Percentiles rank a stretch among this genome's conserved stretches.
phyloP scores from a whole-genome alignment of 306 rosid species.

The Comarum palustre region DNA sequence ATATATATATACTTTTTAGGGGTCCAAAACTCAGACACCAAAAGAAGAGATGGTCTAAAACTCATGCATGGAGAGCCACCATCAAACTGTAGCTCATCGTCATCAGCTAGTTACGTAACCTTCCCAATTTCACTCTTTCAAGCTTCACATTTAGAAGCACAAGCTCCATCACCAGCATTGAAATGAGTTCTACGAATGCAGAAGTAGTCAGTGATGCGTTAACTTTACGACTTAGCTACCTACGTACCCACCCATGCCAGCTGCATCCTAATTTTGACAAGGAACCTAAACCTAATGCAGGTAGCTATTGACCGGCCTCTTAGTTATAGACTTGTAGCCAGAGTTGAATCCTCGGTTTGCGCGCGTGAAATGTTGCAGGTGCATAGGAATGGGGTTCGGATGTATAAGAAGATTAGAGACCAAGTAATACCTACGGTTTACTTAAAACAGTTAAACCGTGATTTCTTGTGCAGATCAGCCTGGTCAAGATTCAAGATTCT shows the following conservation, averaged over 20 bases:
- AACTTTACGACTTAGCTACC: background rate
- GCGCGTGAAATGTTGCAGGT: slow-evolving; percentile 1
- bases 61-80: too few species aligned
- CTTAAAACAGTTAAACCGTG: background rate
- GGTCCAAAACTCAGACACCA: too few species aligned
- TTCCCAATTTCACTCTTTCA: too few species aligned
- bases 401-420: background rate
- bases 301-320: background rate
- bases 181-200: background rate
- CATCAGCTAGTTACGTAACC: too few species aligned
- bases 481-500: background rate
- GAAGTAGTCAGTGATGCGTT: background rate
- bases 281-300: background rate
- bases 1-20: too few species aligned
- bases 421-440: background rate
- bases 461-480: background rate
- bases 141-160: too few species aligned
- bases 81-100: too few species aligned
- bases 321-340: background rate
- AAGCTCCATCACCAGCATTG: background rate
- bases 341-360: background rate
- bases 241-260: background rate
- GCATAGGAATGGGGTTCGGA: background rate
- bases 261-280: background rate
- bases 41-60: too few species aligned